phyloP scores from a whole-genome alignment of 1,284 basidiomycete genomes.

The Ceratobasidium sp. region DNA sequence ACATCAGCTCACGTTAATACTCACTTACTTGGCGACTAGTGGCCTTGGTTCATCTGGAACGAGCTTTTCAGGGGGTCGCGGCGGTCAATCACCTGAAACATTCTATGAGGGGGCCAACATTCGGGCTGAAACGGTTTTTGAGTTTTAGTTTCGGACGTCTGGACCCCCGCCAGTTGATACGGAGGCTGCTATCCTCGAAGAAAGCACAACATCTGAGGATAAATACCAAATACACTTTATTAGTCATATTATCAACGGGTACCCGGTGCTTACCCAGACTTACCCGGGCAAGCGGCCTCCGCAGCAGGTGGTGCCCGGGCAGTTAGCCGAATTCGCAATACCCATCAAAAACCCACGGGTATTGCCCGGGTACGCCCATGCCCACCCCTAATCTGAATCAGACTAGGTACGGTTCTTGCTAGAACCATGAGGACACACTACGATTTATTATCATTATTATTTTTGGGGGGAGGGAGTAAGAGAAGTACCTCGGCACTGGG shows the following conservation, averaged over 20 bases:
- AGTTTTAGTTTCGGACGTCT: conserved; percentile 14
- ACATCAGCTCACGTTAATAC: neutral
- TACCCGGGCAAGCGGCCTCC: neutral
- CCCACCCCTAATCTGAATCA: too few species aligned
- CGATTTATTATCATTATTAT: too few species aligned
- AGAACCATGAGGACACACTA: too few species aligned
- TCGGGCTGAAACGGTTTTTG: conserved; percentile 17
- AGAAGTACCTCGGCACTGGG: too few species aligned
- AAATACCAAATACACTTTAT: neutral
- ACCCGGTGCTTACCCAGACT: neutral
- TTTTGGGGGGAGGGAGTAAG: too few species aligned
- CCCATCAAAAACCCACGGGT: conserved; percentile 14
- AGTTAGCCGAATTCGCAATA: conserved; percentile 19
- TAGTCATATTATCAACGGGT: conserved; percentile 6
- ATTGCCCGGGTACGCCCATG: conserved; percentile 2
- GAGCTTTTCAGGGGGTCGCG: conserved; percentile 23
- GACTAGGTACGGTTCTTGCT: too few species aligned
- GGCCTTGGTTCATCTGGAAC: conserved; percentile 14
- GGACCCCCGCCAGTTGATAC: too few species aligned
- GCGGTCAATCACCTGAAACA: conserved; percentile 8
- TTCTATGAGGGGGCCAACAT: conserved; percentile 2
- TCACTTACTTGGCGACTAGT: neutral
- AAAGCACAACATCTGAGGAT: neutral
- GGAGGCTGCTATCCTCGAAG: neutral
- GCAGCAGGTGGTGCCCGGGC: conserved; percentile 6